These are phyloP conservation scores for Curvularia verruculosa DNA, from an alignment of 2,329 filamentous ascomycete genomes.

Conservation along the genomic window DNA sequence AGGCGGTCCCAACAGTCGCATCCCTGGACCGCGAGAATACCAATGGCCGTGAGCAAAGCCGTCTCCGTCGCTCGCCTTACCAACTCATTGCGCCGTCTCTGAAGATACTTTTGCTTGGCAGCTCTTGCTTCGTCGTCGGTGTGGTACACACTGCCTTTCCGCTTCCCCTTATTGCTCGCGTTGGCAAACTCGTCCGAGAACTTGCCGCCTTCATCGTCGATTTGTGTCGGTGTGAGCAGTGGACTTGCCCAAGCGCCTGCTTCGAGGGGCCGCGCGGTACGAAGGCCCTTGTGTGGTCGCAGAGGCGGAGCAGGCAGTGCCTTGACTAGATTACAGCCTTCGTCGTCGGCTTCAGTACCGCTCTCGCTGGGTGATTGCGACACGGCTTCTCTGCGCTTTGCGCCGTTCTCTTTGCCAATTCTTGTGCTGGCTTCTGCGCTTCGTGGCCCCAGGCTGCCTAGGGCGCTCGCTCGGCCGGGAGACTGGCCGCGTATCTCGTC, in stretches of 20 bases:
- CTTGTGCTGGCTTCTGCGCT: slow-evolving; percentile 21
- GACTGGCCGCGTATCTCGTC: slow-evolving; percentile 32
- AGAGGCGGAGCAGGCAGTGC: slow-evolving; percentile 80
- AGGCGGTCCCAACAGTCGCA: slow-evolving; percentile 44
- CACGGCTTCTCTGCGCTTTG: slow-evolving; percentile 34
- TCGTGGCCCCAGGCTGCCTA: slow-evolving; percentile 19
- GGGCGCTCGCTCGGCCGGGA: slow-evolving; percentile 10
- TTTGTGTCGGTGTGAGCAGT: slow-evolving; percentile 55
- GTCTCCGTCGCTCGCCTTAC: slow-evolving; percentile 68
- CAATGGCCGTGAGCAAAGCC: slow-evolving; percentile 59
- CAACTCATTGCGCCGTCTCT: slow-evolving; percentile 87
- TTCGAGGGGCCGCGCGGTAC: slow-evolving; percentile 55
- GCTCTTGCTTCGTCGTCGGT: slow-evolving; percentile 47
- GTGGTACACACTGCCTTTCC: slow-evolving; percentile 24
- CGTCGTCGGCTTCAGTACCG: slow-evolving; percentile 94
- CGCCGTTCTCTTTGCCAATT: slow-evolving; percentile 35
- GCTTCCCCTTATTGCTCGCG: slow-evolving; percentile 22
- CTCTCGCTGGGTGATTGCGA: slow-evolving; percentile 72
- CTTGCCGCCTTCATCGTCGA: slow-evolving; percentile 55
- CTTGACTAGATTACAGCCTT: slow-evolving; percentile 76
- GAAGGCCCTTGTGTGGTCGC: slow-evolving; percentile 77
- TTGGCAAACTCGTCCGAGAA: slow-evolving; percentile 49
- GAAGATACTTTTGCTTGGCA: slow-evolving; percentile 72
- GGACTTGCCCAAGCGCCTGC: slow-evolving; percentile 46
- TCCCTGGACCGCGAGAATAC: slow-evolving; percentile 53